Percentiles rank a stretch among this genome's conserved stretches.
phyloP scores from a whole-genome alignment of 169 alveolate species.

The Perkinsus olseni region DNA sequence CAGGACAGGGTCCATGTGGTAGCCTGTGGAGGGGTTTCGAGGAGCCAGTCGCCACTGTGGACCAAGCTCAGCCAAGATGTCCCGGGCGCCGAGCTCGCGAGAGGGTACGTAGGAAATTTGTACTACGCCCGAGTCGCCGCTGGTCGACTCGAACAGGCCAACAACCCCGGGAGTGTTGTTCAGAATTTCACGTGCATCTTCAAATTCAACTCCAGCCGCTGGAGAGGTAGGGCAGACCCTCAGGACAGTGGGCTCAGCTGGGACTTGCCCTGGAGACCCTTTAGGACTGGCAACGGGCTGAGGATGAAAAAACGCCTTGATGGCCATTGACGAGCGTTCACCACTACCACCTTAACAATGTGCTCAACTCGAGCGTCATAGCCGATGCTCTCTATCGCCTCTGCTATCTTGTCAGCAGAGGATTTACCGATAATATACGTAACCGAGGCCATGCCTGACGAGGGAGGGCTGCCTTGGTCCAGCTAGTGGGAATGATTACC shows the following conservation, averaged over 20 bases:
- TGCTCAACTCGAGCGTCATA: background rate
- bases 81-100: background rate
- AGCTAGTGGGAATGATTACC: background rate
- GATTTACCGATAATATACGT: background rate
- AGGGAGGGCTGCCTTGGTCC: too few relatives aligned
- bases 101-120: background rate
- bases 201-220: background rate
- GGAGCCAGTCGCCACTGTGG: background rate
- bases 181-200: background rate
- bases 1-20: background rate
- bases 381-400: slow-evolving; percentile 5
- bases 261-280: background rate
- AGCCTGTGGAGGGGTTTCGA: background rate
- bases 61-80: background rate
- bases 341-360: background rate
- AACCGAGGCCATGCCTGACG: background rate
- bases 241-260: background rate
- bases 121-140: background rate
- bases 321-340: background rate
- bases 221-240: background rate
- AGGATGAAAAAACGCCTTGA: background rate
- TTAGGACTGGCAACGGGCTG: background rate
- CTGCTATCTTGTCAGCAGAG: background rate
- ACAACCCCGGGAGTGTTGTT: background rate
- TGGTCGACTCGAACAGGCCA: background rate